These are phyloP conservation scores for Ogataea pini DNA, from an alignment of 805 yeast species.

Conservation along the genomic window DNA sequence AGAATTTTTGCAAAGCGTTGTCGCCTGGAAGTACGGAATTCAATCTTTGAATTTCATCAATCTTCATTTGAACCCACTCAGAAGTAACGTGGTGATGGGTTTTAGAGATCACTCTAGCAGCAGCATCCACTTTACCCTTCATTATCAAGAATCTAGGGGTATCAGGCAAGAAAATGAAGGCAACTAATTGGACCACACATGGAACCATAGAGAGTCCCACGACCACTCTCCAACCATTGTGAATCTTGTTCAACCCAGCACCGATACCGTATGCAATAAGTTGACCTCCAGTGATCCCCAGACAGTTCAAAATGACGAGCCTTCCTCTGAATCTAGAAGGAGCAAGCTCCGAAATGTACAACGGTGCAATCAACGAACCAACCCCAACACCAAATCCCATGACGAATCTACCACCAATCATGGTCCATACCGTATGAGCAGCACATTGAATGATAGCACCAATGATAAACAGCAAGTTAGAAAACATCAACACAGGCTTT, in stretches of 20 bases:
- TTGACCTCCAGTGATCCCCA: slow-evolving; percentile 95
- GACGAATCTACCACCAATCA: slow-evolving; percentile 87
- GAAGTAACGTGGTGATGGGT: slow-evolving; percentile 66
- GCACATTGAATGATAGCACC: slow-evolving; percentile 88
- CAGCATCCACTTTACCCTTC: slow-evolving; percentile 63
- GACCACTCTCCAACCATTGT: slow-evolving; percentile 89
- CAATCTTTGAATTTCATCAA: slow-evolving; percentile 60
- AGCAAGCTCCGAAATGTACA: slow-evolving; percentile 88
- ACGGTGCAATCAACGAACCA: slow-evolving; percentile 92
- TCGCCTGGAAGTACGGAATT: slow-evolving; percentile 49
- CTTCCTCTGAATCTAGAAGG: slow-evolving; percentile 92
- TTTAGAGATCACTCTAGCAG: slow-evolving; percentile 62
- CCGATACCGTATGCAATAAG: slow-evolving; percentile 91
- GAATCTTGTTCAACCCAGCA: slow-evolving; percentile 73
- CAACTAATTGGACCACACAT: slow-evolving; percentile 70
- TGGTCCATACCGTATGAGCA: slow-evolving; percentile 80
- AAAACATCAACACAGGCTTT: slow-evolving; percentile 77
- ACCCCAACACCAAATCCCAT: slow-evolving; percentile 98
- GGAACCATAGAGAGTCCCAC: slow-evolving; percentile 93
- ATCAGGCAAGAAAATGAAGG: slow-evolving; percentile 88
- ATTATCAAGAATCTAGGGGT: slow-evolving; percentile 89
- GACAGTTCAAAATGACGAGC: slow-evolving; percentile 80
- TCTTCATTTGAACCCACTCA: slow-evolving; percentile 62
- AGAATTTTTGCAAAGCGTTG: slow-evolving; percentile 48
- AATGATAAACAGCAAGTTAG: slow-evolving; percentile 76